Conservation (phyloP, 2,329 filamentous ascomycete species). For the Talaromyces funiculosus region DNA sequence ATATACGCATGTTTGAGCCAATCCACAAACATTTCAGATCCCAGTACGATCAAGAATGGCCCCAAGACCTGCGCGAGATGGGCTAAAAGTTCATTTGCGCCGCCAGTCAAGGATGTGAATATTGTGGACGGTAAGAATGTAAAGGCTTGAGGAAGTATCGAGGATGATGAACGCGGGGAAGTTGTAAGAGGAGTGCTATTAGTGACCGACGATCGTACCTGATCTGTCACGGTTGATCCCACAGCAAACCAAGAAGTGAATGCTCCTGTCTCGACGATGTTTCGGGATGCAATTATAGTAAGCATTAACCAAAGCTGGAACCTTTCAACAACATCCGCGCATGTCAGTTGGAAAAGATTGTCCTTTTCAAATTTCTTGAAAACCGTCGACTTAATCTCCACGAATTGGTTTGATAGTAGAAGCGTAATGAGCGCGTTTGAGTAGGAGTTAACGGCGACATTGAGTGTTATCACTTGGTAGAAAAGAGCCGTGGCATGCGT, state of each 20-base stretch:
- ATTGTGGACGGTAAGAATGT: conserved; percentile 63
- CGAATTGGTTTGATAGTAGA: conserved; percentile 93
- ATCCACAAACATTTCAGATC: conserved; percentile 94
- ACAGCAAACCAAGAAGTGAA: conserved; percentile 52
- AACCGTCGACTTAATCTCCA: conserved; percentile 96
- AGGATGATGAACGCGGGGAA: conserved; percentile 54
- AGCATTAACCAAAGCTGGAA: conserved; percentile 98
- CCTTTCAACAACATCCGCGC: conserved; percentile 91
- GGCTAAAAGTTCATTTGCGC: conserved; percentile 39
- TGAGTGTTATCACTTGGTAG: conserved; percentile 95
- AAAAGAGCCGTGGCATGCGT: conserved; percentile 83
- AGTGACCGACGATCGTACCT: conserved; percentile 27
- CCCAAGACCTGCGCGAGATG: conserved; percentile 72
- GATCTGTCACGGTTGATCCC: conserved; percentile 27
- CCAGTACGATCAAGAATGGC: conserved; percentile 88
- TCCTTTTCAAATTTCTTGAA: conserved; percentile 99
- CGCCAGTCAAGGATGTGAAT: conserved; percentile 36
- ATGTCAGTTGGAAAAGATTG: conserved; percentile 92
- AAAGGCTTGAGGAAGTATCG: conserved; percentile 84
- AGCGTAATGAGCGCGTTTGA: conserved; percentile 91
- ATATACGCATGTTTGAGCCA: conserved; percentile 97
- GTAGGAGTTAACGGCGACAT: conserved; percentile 97
- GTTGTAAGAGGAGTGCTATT: conserved; percentile 51
- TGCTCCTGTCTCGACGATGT: conserved; percentile 91
- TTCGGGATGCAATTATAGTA: conserved; percentile 89